A percentile compares a stretch with the other conserved stretches of the same genome.
phyloP scores from a whole-genome alignment of 106 monocot species.

The Posidonia australis region DNA sequence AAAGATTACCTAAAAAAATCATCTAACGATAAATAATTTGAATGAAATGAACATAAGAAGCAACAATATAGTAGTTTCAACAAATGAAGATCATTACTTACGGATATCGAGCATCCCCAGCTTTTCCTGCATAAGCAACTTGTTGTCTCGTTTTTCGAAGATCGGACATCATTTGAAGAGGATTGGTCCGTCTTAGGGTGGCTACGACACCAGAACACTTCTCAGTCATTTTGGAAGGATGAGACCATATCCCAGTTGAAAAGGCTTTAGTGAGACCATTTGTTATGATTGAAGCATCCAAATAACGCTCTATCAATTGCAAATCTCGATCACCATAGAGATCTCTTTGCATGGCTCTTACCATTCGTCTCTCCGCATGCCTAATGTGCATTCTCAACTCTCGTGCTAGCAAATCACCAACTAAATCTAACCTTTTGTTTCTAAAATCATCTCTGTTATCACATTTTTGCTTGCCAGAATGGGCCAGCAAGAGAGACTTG shows the following conservation, averaged over 20 bases:
- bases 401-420: constrained; percentile 66
- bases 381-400: constrained; percentile 63
- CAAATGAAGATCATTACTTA: constrained; percentile 23
- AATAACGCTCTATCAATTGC: constrained; percentile 47
- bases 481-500: constrained; percentile 57
- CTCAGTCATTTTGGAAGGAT: constrained; percentile 63
- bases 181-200: constrained; percentile 74
- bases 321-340: constrained; percentile 59
- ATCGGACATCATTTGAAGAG: constrained; percentile 74
- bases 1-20: too few species aligned
- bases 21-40: too few species aligned
- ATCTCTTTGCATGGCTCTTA: constrained; percentile 75
- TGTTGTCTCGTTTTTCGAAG: constrained; percentile 82
- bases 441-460: constrained; percentile 91
- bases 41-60: too few species aligned
- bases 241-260: constrained; percentile 79
- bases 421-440: constrained; percentile 81
- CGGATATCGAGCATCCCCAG: constrained; percentile 98
- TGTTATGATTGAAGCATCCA: constrained; percentile 79
- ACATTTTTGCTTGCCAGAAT: constrained; percentile 59
- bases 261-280: constrained; percentile 79
- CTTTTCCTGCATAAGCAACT: constrained; percentile 80
- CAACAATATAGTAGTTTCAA: not conserved
- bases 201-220: constrained; percentile 73
- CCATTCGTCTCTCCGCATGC: constrained; percentile 74